Evolutionary conservation across 768 basidiomycete species (phyloP), one percentile per base, ranked within the genome.

Genomic region (Pleurotus cornucopiae): DNA sequence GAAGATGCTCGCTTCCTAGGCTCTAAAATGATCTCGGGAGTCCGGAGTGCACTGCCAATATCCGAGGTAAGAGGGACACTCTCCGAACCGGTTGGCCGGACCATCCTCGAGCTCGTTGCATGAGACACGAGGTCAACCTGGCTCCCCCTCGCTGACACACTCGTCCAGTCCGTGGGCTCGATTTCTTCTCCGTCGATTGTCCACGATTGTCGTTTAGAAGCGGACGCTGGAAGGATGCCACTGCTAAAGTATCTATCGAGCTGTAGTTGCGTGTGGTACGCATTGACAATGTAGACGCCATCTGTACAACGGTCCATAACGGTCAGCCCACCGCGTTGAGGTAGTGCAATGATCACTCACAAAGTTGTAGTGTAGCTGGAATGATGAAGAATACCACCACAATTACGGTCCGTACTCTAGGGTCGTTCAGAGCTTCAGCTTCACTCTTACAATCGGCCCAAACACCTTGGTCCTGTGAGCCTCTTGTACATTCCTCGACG

Each of bases 241-340:
- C 41, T n/a, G 41, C 23, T 41, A 5, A 41, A 12, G 23, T 16
- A 41, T 23, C 41, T 41, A 12, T 34, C 20, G 11, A n/a, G 18
- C 6, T 38, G 51, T 39, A 53, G 16, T n/a, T 53, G 34, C 16
- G 39, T 39, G 21, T 53, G 38, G 18, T 40, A 53, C 6, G 51
- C 51, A 11, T 30, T 34, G 38, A 53, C 51, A 53, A 53, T 53
- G 39, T 53, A 53, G 18, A 16, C 39, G 2, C 51, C 51, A 53
- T 53, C 51, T 53, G n/a, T 9, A 40, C 16, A 23, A 11, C 16
- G 5, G 14, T 53, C 3, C 3, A 40, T 11, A 23, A 11, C 16
- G 5, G 14, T 53, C 3, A 53, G 51, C 23, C 18, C 6, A 6
- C 6, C 26, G 7, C 21, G 14, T 6, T 23, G 12, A 2, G 4